These are phyloP conservation scores for Pythium scleroteichum DNA, from an alignment of 352 stramenopile genomes.

Conservation along the genomic window DNA sequence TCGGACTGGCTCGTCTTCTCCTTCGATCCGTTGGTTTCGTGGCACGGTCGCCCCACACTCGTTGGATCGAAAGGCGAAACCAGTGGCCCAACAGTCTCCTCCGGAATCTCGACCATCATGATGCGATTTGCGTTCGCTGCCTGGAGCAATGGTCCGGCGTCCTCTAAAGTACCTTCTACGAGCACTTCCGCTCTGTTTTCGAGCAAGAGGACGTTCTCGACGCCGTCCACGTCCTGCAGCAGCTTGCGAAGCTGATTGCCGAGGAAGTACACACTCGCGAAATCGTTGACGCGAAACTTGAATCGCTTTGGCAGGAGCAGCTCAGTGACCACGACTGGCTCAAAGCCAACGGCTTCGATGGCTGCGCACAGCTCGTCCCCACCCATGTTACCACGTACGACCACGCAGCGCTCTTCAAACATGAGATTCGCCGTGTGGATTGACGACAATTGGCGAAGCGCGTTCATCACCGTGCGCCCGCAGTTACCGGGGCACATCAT, in stretches of 20 bases:
- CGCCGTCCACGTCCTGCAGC: conserved; percentile 52
- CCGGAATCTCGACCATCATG: conserved; percentile 54
- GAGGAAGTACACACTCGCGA: conserved; percentile 19
- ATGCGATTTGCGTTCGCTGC: conserved; percentile 40
- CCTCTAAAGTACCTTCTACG: conserved; percentile 51
- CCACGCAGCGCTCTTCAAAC: conserved; percentile 61
- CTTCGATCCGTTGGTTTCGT: background rate
- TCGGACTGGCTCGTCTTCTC: background rate
- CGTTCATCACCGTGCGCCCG: conserved; percentile 68
- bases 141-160: conserved; percentile 41
- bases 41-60: background rate
- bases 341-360: conserved; percentile 64
- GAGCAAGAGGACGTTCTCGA: conserved; percentile 62
- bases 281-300: conserved; percentile 51
- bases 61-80: conserved; percentile 21
- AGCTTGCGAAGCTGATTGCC: conserved; percentile 23
- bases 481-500: conserved; percentile 87
- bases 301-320: conserved; percentile 51
- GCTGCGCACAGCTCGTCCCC: conserved; percentile 37
- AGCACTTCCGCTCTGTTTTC: conserved; percentile 61
- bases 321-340: conserved; percentile 39
- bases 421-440: conserved; percentile 54
- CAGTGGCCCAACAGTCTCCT: conserved; percentile 21
- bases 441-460: conserved; percentile 40
- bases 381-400: conserved; percentile 55